Base-by-base conservation (phyloP, 108 stramenopile species). In the Phaeodactylum tricornutum region DNA sequence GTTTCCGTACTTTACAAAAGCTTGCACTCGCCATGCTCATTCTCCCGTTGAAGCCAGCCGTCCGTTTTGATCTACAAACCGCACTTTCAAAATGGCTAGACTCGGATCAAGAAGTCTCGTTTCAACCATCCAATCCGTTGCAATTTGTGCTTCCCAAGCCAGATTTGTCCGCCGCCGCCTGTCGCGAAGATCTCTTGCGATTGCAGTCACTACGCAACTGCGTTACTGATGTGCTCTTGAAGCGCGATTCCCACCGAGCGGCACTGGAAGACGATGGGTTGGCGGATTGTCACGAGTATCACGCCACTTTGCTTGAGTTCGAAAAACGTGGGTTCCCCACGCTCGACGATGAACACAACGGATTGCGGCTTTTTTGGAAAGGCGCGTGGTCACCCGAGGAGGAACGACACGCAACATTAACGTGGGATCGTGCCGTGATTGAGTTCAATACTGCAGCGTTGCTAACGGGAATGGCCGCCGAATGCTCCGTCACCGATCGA, bases 21-120 rank as follows among this genome's bases (percentile, higher is more conserved):
- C n/a, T n/a, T n/a, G n/a, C n/a, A n/a, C n/a, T n/a, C n/a, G n/a
- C n/a, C n/a, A n/a, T n/a, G n/a, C n/a, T n/a, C n/a, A n/a, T n/a
- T n/a, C n/a, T 76, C 12, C 75, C 75, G 3, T 36, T 76, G 29
- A 76, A 76, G 42, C 43, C 66, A 2, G 57, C 66, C 9, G 41
- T 43, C 17, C 62, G 63, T 3, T 57, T 57, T 34, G 75, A 76
- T 36, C 24, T 76, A 14, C 29, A 38, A 2, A 53, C 58, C 30
- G 66, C 75, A n/a, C 39, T 76, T 16, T 41, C 66, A 1, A 27
- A 61, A 17, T 76, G 75, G 75, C 37, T 76, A 30, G 75, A 75
- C 41, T 30, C 38, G 1, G 22, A 29, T 4, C 32, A 59, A 24
- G 41, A 48, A 26, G 40, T 62, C 17, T 38, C 47, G 34, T 47